phyloP scores from a whole-genome alignment of 1,139 yeast genomes.

The Geotrichum australiense region DNA sequence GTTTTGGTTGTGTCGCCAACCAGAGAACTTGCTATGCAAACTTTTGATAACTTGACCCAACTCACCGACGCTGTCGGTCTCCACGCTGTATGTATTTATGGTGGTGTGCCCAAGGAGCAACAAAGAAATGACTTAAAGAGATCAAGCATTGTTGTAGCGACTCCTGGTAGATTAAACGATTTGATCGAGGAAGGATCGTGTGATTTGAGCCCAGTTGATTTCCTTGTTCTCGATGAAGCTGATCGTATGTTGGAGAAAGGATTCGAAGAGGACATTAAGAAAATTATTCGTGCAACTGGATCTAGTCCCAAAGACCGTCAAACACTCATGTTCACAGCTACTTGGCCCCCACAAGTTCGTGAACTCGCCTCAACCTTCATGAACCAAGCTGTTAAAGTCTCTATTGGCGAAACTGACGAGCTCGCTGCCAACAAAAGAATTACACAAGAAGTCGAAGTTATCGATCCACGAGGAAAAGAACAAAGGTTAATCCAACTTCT shows the following conservation, averaged over 20 bases:
- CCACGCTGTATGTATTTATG: constrained; percentile 81
- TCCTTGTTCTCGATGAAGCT: constrained; percentile 91
- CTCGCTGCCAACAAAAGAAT: constrained; percentile 89
- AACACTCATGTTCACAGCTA: constrained; percentile 84
- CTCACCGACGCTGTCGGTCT: constrained; percentile 57
- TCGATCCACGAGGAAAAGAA: constrained; percentile 80
- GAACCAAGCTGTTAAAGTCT: constrained; percentile 74
- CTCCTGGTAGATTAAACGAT: constrained; percentile 94
- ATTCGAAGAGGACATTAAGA: constrained; percentile 90
- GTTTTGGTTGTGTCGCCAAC: constrained; percentile 93
- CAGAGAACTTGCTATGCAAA: constrained; percentile 93
- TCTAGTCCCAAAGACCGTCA: constrained; percentile 45
- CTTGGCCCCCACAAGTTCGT: constrained; percentile 90
- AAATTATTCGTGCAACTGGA: constrained; percentile 56
- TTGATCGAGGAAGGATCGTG: constrained; percentile 83
- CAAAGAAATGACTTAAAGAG: constrained; percentile 63
- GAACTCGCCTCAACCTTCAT: constrained; percentile 69
- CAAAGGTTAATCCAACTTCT: constrained; percentile 63
- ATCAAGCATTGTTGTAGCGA: constrained; percentile 81
- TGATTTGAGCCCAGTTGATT: constrained; percentile 59
- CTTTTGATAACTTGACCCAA: constrained; percentile 69
- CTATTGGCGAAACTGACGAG: constrained; percentile 92
- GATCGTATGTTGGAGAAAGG: constrained; percentile 98
- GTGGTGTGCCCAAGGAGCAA: constrained; percentile 95
- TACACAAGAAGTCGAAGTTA: constrained; percentile 87